These are phyloP conservation scores for Yarrowia alimentaria DNA, from an alignment of 805 yeast genomes.

Conservation along the genomic window DNA sequence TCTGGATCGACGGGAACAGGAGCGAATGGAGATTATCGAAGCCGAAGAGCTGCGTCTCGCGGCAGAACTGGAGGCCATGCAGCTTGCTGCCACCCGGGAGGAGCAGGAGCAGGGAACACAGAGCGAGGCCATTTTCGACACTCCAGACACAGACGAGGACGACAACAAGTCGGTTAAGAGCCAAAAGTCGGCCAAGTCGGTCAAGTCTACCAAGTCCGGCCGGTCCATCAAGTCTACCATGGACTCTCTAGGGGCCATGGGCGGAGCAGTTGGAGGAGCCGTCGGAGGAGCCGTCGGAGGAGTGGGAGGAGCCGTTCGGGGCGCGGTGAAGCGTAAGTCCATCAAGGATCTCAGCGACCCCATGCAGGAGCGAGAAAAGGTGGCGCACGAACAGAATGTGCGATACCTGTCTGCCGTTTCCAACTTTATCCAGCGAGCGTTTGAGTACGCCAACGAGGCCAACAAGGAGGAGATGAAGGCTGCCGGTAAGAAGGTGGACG, in stretches of 20 bases:
- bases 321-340: slow-evolving; percentile 33
- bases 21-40: slow-evolving; percentile 12
- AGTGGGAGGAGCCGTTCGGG: slow-evolving; percentile 13
- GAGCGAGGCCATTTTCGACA: slow-evolving; percentile 9
- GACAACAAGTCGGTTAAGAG: slow-evolving; percentile 38
- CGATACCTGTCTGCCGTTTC: slow-evolving; percentile 85
- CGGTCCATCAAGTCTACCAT: slow-evolving; percentile 24
- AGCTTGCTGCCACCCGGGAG: too few species aligned
- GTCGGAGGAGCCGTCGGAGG: slow-evolving; percentile 12
- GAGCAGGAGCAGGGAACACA: neutral
- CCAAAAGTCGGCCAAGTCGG: slow-evolving; percentile 34
- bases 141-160: slow-evolving; percentile 13
- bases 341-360: slow-evolving; percentile 45
- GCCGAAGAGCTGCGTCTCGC: slow-evolving; percentile 16
- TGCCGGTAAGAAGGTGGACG: slow-evolving; percentile 17
- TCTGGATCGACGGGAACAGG: slow-evolving; percentile 17
- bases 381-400: slow-evolving; percentile 39
- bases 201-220: slow-evolving; percentile 33
- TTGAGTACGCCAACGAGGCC: slow-evolving; percentile 75
- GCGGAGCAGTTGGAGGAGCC: slow-evolving; percentile 39
- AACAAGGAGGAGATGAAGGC: slow-evolving; percentile 3
- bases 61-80: neutral
- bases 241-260: slow-evolving; percentile 36
- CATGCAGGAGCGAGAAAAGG: slow-evolving; percentile 45
- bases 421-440: slow-evolving; percentile 78